phyloP scores from a whole-genome alignment of 148 eudicot species.

The Tetragonia tetragonoides region DNA sequence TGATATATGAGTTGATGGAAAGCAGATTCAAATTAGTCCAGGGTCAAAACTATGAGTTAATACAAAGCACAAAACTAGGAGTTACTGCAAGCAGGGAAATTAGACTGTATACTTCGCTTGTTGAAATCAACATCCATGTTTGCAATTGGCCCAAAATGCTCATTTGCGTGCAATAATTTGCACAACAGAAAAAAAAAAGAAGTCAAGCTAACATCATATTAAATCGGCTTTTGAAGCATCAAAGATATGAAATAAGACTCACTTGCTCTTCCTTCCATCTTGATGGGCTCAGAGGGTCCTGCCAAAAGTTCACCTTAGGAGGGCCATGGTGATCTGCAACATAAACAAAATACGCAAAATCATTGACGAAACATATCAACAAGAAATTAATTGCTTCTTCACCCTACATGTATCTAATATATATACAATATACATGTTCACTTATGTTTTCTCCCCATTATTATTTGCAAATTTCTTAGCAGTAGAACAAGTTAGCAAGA shows the following conservation, averaged over 20 bases:
- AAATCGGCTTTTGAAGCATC: neutral
- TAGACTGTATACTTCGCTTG: no score
- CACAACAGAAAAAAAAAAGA: neutral
- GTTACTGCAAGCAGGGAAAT: no score
- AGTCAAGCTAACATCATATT: neutral
- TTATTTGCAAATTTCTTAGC: neutral
- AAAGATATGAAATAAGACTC: conserved; percentile 22
- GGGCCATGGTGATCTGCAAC: conserved; percentile 57
- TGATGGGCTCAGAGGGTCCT: conserved; percentile 52
- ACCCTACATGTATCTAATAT: neutral
- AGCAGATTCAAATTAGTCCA: no score
- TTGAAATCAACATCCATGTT: neutral
- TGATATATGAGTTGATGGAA: neutral
- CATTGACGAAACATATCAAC: neutral
- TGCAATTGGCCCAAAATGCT: neutral
- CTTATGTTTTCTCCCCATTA: no score
- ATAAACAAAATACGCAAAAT: neutral
- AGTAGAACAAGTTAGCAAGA: no score
- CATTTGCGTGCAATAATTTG: neutral
- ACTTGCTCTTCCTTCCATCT: conserved; percentile 67
- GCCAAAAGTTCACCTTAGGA: conserved; percentile 50
- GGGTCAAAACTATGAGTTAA: no score
- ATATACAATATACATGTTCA: neutral
- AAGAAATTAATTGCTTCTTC: neutral
- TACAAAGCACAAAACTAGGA: no score